Evolutionary conservation across 1,139 yeast species (phyloP).

Genomic region (Pichia sp.): DNA sequence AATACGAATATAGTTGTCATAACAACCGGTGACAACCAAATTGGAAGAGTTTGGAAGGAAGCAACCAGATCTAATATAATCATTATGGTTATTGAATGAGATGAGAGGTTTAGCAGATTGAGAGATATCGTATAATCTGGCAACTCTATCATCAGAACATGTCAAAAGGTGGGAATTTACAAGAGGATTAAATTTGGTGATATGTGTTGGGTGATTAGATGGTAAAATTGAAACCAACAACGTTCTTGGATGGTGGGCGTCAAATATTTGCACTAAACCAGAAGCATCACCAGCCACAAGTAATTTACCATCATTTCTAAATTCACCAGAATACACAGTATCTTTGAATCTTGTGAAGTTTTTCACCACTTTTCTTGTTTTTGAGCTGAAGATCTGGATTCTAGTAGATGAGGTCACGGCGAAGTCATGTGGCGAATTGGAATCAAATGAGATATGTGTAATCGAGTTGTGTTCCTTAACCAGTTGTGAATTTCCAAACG

Average conservation of each 20-base stretch:
- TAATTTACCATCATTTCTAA: slow-evolving; percentile 73
- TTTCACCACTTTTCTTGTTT: slow-evolving; percentile 83
- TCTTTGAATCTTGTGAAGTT: slow-evolving; percentile 90
- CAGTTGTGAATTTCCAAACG: slow-evolving; percentile 72
- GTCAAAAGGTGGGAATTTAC: slow-evolving; percentile 66
- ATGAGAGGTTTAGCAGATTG: slow-evolving; percentile 61
- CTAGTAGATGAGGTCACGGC: slow-evolving; percentile 91
- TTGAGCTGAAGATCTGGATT: slow-evolving; percentile 85
- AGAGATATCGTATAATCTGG: slow-evolving; percentile 83
- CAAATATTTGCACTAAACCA: slow-evolving; percentile 78
- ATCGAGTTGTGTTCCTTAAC: slow-evolving; percentile 93
- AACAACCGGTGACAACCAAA: slow-evolving; percentile 85
- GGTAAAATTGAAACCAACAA: slow-evolving; percentile 75
- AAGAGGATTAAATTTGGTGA: slow-evolving; percentile 84
- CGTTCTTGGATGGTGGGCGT: slow-evolving; percentile 65
- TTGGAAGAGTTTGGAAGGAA: slow-evolving; percentile 65
- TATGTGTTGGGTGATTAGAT: slow-evolving; percentile 82
- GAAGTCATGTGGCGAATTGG: slow-evolving; percentile 80
- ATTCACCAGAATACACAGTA: slow-evolving; percentile 80
- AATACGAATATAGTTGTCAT: slow-evolving; percentile 81
- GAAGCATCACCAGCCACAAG: slow-evolving; percentile 86
- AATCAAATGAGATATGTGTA: slow-evolving; percentile 81
- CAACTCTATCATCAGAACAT: slow-evolving; percentile 86
- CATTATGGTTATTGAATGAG: slow-evolving; percentile 71
- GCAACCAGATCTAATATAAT: slow-evolving; percentile 77